A percentile compares a stretch with the other conserved stretches of the same genome.
Evolutionary conservation across 2,329 filamentous ascomycete species (phyloP).

Genomic region (Ophiostoma himal-ulmi): DNA sequence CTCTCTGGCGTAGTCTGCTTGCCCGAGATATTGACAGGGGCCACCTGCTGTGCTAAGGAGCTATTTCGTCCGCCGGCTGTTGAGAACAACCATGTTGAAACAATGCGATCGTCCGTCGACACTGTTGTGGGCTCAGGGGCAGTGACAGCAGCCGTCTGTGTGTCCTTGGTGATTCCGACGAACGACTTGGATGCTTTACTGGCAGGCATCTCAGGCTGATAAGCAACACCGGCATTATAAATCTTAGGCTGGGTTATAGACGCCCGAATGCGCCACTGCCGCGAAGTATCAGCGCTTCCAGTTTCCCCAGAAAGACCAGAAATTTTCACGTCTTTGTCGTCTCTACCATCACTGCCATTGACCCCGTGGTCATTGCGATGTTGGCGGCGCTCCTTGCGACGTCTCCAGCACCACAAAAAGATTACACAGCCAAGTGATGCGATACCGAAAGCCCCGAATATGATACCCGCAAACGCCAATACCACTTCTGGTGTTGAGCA

Average conservation of each 20-base stretch:
- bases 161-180: not conserved
- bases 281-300: not conserved
- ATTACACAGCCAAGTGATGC: not conserved
- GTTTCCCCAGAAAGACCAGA: not conserved
- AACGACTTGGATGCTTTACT: not conserved
- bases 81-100: not conserved
- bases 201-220: not conserved
- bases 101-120: not conserved
- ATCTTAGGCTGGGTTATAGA: not conserved
- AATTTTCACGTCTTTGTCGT: not conserved
- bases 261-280: not conserved
- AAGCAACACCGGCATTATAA: not conserved
- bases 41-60: not conserved
- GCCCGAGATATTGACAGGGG: not conserved
- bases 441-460: not conserved
- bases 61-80: not conserved
- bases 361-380: not conserved
- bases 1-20: not conserved
- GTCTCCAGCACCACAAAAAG: not conserved
- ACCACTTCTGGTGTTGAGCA: not conserved
- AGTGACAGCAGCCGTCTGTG: not conserved
- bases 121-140: not conserved
- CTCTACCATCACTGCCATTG: too few relatives aligned
- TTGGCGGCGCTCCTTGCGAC: not conserved
- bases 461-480: not conserved